phyloP scores from a whole-genome alignment of 1,284 basidiomycete species.

The Fistulina hepatica region DNA sequence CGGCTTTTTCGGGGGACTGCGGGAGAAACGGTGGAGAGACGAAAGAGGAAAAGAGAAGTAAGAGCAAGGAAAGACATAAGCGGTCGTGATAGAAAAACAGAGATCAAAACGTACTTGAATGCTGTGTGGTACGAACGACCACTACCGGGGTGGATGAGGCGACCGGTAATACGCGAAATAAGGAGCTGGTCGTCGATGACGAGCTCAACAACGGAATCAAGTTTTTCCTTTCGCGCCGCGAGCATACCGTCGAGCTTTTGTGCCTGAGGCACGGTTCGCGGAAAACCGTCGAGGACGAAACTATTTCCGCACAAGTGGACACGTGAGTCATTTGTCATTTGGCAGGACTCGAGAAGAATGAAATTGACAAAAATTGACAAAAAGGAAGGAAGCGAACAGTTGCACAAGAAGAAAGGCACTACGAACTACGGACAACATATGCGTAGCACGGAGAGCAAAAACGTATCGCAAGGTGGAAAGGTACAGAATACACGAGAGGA shows the following conservation, averaged over 20 bases:
- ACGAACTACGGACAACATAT: not conserved
- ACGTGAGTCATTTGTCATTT: not conserved
- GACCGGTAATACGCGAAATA: conserved; percentile 95
- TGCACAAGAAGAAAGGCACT: conserved; percentile 12
- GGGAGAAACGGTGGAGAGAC: conserved; percentile 10
- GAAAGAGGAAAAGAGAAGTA: conserved; percentile 6
- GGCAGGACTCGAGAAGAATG: not conserved
- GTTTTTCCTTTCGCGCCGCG: conserved; percentile 65
- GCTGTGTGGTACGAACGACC: conserved; percentile 93
- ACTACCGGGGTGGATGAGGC: conserved; percentile 83
- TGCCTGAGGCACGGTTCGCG: conserved; percentile 95
- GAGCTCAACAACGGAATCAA: conserved; percentile 89
- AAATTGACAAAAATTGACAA: conserved; percentile 4
- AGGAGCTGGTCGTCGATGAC: conserved; percentile 91
- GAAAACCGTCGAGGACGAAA: conserved; percentile 98
- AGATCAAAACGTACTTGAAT: conserved; percentile 80
- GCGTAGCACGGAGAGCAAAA: conserved; percentile 1
- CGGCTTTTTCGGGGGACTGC: conserved; percentile 89
- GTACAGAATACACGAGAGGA: too few species aligned
- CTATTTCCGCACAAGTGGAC: conserved; percentile 36
- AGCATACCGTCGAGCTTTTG: conserved; percentile 96
- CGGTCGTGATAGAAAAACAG: conserved; percentile 2
- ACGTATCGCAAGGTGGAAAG: conserved; percentile 6
- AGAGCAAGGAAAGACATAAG: not conserved
- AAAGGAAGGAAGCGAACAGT: conserved; percentile 8